Percentiles rank a stretch among this genome's conserved stretches.
Conservation (phyloP, 2,329 filamentous ascomycete species). For the Ascocoryne sarcoides region DNA sequence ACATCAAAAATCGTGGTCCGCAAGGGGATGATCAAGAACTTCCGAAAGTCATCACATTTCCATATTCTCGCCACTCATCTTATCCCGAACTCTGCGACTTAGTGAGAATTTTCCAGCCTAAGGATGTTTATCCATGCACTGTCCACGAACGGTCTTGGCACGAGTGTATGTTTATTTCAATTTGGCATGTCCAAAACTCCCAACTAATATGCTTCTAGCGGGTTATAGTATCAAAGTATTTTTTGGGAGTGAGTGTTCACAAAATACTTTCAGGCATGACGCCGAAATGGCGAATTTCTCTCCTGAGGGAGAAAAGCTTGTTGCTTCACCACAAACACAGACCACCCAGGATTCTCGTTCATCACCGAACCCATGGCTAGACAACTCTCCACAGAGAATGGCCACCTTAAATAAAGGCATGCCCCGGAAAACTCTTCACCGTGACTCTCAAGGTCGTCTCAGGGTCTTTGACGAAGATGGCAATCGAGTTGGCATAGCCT, state of each 20-base stretch:
- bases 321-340: slow-evolving; percentile 1
- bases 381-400: no score
- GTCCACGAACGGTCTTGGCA: slow-evolving; percentile 56
- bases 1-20: neutral
- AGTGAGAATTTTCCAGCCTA: slow-evolving; percentile 58
- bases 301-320: neutral
- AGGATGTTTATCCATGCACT: slow-evolving; percentile 77
- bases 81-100: slow-evolving; percentile 70
- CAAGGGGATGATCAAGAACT: slow-evolving; percentile 5
- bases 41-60: slow-evolving; percentile 48
- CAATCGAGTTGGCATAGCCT: slow-evolving; percentile 2
- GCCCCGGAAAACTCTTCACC: neutral
- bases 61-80: slow-evolving; percentile 85
- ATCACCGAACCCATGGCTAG: no score
- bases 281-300: slow-evolving; percentile 40
- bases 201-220: no score
- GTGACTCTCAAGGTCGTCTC: slow-evolving; percentile 7
- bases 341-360: no score
- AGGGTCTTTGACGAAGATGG: slow-evolving; percentile 6
- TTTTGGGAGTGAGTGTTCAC: slow-evolving; percentile 63
- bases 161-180: slow-evolving; percentile 31
- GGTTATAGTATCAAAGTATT: slow-evolving; percentile 55
- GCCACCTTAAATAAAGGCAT: neutral
- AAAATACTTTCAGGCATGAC: slow-evolving; percentile 56
- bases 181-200: no score